A percentile compares a stretch with the other conserved stretches of the same genome.
These are phyloP conservation scores for Chaetomidium leptoderma DNA, from an alignment of 495 filamentous ascomycete genomes.

Conservation along the genomic window DNA sequence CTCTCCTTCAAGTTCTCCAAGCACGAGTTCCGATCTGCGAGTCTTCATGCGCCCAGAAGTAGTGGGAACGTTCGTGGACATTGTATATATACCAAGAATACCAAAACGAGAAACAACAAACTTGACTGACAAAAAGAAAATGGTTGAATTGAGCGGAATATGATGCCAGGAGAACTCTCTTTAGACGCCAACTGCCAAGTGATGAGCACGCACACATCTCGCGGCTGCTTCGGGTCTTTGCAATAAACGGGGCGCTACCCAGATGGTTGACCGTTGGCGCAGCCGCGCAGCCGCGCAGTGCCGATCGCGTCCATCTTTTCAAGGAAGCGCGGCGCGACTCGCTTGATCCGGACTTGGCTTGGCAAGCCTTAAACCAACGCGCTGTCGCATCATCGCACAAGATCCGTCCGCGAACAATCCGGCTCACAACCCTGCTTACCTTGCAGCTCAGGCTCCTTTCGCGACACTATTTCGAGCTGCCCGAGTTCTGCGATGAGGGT, in stretches of 20 bases:
- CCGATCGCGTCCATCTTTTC: slow-evolving; percentile 11
- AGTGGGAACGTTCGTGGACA: no score
- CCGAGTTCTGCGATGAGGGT: background rate
- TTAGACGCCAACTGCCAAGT: no score
- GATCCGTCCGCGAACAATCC: background rate
- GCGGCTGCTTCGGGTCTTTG: background rate
- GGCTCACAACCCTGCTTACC: background rate
- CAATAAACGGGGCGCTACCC: background rate
- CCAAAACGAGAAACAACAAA: no score
- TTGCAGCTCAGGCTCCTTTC: background rate
- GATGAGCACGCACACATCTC: no score
- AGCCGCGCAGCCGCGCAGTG: no score
- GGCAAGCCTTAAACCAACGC: slow-evolving; percentile 3
- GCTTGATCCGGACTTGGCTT: background rate
- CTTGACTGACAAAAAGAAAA: no score
- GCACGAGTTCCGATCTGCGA: background rate
- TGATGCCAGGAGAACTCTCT: no score
- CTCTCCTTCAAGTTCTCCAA: background rate
- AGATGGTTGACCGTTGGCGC: no score
- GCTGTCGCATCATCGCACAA: background rate
- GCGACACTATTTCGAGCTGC: background rate
- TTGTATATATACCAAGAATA: no score
- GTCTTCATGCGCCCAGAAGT: background rate
- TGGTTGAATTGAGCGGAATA: no score
- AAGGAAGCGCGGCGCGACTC: background rate